Evolutionary conservation across 306 rosid species (phyloP).

Genomic region (Medicago lupulina): DNA sequence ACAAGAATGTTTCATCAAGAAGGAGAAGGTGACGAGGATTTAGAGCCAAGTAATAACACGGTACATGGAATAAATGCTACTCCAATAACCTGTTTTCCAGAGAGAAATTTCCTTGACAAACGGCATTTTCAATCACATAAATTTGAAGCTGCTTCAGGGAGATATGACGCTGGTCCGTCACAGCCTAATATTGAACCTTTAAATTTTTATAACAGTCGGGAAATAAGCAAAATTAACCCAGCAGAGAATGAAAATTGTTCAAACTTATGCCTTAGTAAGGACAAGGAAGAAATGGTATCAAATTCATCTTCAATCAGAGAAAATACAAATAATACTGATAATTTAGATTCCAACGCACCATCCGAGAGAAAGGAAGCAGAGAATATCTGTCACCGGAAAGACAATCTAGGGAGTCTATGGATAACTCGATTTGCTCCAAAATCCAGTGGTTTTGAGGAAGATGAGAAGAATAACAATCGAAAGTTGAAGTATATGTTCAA

Average conservation of each 20-base stretch:
- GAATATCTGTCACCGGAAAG: constrained; percentile 40
- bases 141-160: constrained; percentile 43
- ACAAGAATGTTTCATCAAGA: constrained; percentile 40
- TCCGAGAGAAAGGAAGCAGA: constrained; percentile 50
- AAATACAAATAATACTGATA: constrained; percentile 50
- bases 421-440: constrained; percentile 66
- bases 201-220: constrained; percentile 48
- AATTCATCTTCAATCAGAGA: constrained; percentile 57
- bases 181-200: constrained; percentile 49
- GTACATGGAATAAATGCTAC: constrained; percentile 53
- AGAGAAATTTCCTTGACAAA: constrained; percentile 38
- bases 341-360: constrained; percentile 45
- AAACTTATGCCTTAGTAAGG: constrained; percentile 45
- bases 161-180: constrained; percentile 46
- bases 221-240: constrained; percentile 44
- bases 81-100: constrained; percentile 58
- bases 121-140: constrained; percentile 42
- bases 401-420: constrained; percentile 65
- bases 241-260: constrained; percentile 46
- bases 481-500: constrained; percentile 21
- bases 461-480: no score
- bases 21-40: constrained; percentile 51
- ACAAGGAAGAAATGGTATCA: constrained; percentile 55
- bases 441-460: no score
- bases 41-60: constrained; percentile 47